Percentiles rank a stretch among this genome's conserved stretches.
Evolutionary conservation across 2,329 filamentous ascomycete genomes (phyloP).

Genomic region (Epichloe baconii): DNA sequence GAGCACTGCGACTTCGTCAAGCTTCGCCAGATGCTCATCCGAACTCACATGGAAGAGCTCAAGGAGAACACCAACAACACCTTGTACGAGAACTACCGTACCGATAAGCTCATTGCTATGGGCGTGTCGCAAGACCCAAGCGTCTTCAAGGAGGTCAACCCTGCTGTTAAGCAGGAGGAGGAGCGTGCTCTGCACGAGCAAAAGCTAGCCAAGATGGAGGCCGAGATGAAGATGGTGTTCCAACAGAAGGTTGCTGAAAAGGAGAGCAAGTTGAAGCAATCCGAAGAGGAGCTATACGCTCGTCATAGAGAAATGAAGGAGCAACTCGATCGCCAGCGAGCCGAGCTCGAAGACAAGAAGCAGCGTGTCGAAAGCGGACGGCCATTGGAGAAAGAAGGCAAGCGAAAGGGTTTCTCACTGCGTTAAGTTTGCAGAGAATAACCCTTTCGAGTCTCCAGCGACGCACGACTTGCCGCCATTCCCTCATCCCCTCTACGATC

Average conservation of each 20-base stretch:
- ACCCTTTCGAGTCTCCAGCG: slow-evolving; percentile 1
- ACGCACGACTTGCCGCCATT: slow-evolving; percentile 2
- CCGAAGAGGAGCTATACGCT: slow-evolving; percentile 96
- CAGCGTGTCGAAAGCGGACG: slow-evolving; percentile 84
- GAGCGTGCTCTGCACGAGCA: slow-evolving; percentile 96
- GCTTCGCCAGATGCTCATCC: slow-evolving; percentile 98
- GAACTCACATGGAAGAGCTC: slow-evolving; percentile 99
- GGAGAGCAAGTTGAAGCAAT: slow-evolving; percentile 98
- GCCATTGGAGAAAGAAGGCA: slow-evolving; percentile 93
- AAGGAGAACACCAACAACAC: slow-evolving; percentile 99
- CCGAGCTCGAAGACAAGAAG: slow-evolving; percentile 98
- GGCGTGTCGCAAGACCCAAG: slow-evolving; percentile 96
- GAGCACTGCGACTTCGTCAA: slow-evolving; percentile 99
- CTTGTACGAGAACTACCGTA: slow-evolving; percentile 99
- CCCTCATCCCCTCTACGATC: slow-evolving; percentile 28
- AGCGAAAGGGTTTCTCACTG: slow-evolving; percentile 98
- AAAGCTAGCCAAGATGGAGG: slow-evolving; percentile 99
- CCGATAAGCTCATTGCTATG: slow-evolving; percentile 97
- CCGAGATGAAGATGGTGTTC: slow-evolving; percentile 99
- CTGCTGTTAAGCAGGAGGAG: slow-evolving; percentile 98
- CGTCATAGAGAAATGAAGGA: slow-evolving; percentile 99
- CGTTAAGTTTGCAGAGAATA: slow-evolving; percentile 47
- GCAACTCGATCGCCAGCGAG: slow-evolving; percentile 86
- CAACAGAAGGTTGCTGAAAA: slow-evolving; percentile 99
- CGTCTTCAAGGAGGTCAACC: slow-evolving; percentile 99